Evolutionary conservation across 352 stramenopile genomes (phyloP).

Genomic region (Phytopythium vexans): DNA sequence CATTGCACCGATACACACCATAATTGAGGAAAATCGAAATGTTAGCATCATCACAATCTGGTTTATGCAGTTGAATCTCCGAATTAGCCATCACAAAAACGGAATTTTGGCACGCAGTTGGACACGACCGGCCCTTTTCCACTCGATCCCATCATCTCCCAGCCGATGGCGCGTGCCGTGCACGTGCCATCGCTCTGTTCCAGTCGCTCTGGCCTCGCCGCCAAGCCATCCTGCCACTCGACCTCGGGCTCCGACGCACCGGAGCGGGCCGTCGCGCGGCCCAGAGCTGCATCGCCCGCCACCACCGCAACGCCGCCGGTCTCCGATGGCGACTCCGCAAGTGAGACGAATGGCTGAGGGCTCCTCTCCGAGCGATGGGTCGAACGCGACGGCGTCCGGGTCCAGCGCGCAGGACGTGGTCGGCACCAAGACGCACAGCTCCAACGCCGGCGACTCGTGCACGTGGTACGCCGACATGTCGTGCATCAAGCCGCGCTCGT

Average conservation of each 20-base stretch:
- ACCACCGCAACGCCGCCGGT: no score
- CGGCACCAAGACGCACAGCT: conserved; percentile 13
- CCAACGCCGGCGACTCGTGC: conserved; percentile 26
- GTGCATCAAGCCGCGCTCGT: conserved; percentile 19
- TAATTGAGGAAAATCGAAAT: no score
- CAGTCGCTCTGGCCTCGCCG: not conserved
- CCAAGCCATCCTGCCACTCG: no score
- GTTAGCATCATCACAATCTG: not conserved
- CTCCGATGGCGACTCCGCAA: no score
- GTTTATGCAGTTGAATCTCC: not conserved
- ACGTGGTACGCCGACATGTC: conserved; percentile 22
- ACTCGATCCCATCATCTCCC: not conserved
- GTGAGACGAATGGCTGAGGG: no score
- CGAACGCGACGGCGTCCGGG: not conserved
- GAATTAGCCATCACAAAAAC: no score
- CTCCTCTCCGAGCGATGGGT: not conserved
- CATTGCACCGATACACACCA: no score
- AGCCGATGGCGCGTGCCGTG: not conserved
- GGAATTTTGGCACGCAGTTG: not conserved
- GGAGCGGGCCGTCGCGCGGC: no score
- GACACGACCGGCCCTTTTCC: not conserved
- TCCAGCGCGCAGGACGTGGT: conserved; percentile 1
- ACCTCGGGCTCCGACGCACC: no score
- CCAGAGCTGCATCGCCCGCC: no score
- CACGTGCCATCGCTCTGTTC: conserved; percentile 1